Conservation (phyloP, 2,329 filamentous ascomycete species). For the Diplodia sapinea region DNA sequence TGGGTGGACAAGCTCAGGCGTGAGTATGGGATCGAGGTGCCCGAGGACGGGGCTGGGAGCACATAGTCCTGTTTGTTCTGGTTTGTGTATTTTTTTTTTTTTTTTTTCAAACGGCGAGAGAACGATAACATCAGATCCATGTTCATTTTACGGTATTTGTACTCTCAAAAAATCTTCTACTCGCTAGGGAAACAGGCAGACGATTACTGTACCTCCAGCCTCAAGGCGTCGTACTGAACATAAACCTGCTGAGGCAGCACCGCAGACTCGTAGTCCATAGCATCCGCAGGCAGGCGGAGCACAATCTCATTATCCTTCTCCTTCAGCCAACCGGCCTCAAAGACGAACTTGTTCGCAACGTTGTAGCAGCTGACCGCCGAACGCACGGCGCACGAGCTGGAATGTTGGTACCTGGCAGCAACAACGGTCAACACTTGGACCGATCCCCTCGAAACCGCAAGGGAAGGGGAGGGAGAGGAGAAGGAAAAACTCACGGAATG, state of each 20-base stretch:
- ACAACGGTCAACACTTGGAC: too few relatives aligned
- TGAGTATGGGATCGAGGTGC: too few relatives aligned
- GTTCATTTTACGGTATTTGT: too few relatives aligned
- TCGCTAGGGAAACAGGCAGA: too few relatives aligned
- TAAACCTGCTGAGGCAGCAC: constrained; percentile 62
- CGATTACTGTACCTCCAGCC: constrained; percentile 59
- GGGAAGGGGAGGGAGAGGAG: background rate
- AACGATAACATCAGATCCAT: too few relatives aligned
- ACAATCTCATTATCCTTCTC: constrained; percentile 62
- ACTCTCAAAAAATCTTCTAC: too few relatives aligned
- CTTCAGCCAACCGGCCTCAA: constrained; percentile 45
- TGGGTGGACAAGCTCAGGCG: too few relatives aligned
- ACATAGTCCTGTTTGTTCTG: too few relatives aligned
- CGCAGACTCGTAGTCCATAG: constrained; percentile 64
- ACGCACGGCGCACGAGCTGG: constrained; percentile 65
- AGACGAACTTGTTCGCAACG: constrained; percentile 61
- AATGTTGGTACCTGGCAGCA: constrained; percentile 61
- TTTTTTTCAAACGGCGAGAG: too few relatives aligned
- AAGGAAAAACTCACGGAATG: constrained; percentile 56
- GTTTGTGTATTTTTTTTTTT: too few relatives aligned
- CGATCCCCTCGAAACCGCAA: too few relatives aligned
- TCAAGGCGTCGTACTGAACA: constrained; percentile 69
- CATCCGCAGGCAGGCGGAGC: constrained; percentile 64
- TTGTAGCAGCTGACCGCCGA: constrained; percentile 68
- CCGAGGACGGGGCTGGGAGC: too few relatives aligned